phyloP scores from a whole-genome alignment of 495 filamentous ascomycete genomes.

The Penicillium lagena region DNA sequence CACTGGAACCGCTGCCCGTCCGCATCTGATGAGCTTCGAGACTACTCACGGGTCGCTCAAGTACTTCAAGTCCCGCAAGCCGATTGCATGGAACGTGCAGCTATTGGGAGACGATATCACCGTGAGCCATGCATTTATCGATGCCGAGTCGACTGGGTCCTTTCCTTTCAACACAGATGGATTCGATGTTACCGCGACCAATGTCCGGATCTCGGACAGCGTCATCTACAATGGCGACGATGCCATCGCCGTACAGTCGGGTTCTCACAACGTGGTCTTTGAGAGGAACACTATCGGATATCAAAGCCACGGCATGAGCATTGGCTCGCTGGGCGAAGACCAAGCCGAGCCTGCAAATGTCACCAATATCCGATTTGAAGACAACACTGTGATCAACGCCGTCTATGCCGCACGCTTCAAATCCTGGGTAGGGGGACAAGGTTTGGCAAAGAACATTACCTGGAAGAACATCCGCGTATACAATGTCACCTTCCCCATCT shows the following conservation, averaged over 20 bases:
- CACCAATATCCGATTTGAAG: slow-evolving; percentile 30
- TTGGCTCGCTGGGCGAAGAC: slow-evolving; percentile 32
- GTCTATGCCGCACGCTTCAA: slow-evolving; percentile 38
- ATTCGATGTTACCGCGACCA: slow-evolving; percentile 32
- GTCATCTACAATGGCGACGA: slow-evolving; percentile 40
- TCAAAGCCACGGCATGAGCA: slow-evolving; percentile 36
- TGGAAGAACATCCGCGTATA: slow-evolving; percentile 36
- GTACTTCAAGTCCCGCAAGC: slow-evolving; percentile 35
- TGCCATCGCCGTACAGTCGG: slow-evolving; percentile 30
- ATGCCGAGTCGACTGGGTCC: slow-evolving; percentile 29
- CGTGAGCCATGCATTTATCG: slow-evolving; percentile 31
- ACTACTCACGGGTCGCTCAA: slow-evolving; percentile 26
- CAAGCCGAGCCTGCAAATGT: slow-evolving; percentile 24
- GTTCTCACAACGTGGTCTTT: slow-evolving; percentile 31
- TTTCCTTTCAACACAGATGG: slow-evolving; percentile 43
- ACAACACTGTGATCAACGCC: slow-evolving; percentile 31
- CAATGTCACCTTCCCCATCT: slow-evolving; percentile 41
- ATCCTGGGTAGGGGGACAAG: slow-evolving; percentile 34
- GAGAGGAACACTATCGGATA: slow-evolving; percentile 30
- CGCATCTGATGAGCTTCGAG: slow-evolving; percentile 34
- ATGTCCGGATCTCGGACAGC: slow-evolving; percentile 28
- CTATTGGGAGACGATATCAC: slow-evolving; percentile 28
- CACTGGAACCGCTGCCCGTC: slow-evolving; percentile 26
- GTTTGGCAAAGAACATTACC: slow-evolving; percentile 32
- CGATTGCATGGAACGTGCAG: slow-evolving; percentile 38